Conservation (phyloP, 1,139 yeast genomes). For the Pichia sp. region DNA sequence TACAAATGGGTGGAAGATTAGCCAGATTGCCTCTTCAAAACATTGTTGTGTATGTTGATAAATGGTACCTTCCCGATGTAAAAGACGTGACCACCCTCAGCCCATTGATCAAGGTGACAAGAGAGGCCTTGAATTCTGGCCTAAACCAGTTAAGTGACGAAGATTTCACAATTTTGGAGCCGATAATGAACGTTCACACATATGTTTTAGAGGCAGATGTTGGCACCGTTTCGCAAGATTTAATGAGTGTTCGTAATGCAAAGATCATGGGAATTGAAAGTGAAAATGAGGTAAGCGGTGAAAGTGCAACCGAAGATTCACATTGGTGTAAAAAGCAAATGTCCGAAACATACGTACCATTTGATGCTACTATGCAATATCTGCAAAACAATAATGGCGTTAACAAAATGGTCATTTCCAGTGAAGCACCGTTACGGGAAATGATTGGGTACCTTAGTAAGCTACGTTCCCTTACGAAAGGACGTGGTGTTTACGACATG, state of each 20-base stretch:
- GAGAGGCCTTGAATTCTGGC: conserved; percentile 43
- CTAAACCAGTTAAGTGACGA: conserved; percentile 29
- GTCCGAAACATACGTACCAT: conserved; percentile 53
- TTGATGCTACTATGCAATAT: conserved; percentile 44
- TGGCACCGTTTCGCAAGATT: conserved; percentile 83
- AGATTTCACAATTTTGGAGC: conserved; percentile 66
- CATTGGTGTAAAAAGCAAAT: conserved; percentile 50
- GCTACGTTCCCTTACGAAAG: conserved; percentile 81
- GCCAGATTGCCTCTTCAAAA: conserved; percentile 66
- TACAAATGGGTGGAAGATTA: conserved; percentile 74
- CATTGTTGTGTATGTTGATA: conserved; percentile 46
- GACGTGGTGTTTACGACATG: conserved; percentile 83
- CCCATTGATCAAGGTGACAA: conserved; percentile 42
- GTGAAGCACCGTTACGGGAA: conserved; percentile 79
- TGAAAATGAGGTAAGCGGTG: conserved; percentile 10
- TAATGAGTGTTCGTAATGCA: conserved; percentile 67
- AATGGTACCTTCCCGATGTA: conserved; percentile 47
- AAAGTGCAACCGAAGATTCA: conserved; percentile 35
- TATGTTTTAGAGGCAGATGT: conserved; percentile 65
- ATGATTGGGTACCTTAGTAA: conserved; percentile 86
- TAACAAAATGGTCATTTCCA: conserved; percentile 55
- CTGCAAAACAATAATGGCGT: conserved; percentile 22
- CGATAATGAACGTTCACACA: conserved; percentile 77
- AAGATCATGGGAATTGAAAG: conserved; percentile 62
- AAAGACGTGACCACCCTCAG: conserved; percentile 42